Evolutionary conservation across 2,329 filamentous ascomycete genomes (phyloP), one percentile per base, ranked within the genome.

Genomic region (Aspergillus proliferans): DNA sequence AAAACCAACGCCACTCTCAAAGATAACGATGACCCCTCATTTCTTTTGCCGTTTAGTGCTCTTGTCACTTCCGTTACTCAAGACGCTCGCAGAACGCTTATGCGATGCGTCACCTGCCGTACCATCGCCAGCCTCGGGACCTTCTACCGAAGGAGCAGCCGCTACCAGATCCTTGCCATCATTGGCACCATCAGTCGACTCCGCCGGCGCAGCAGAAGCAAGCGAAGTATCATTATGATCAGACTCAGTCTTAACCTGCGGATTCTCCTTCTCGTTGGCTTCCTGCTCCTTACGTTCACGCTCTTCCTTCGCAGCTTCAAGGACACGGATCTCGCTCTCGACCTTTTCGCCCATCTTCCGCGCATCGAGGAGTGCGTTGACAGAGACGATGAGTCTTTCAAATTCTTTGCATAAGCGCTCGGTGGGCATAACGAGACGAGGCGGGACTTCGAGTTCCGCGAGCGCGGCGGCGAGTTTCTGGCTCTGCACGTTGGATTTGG

Each of bases 71-170:
- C 73, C 72, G 14, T 76, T 74, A 65, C 87, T 92, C 47, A 94
- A 67, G 28, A 90, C 87, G 66, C 88, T 94, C 1, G 88, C 88
- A 64, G 88, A 93, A 51, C 89, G 80, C 73, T 94, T 94, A 55
- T 86, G 84, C 10, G 54, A 57, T 26, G 9, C 24, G 28, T 36
- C 48, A 9, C 12, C 38, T 30, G 47, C 34, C 24, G 47, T 41
- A 19, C 36, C 43, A 39, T 15, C 2, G 7, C 22, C 49, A 9
- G 43, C 26, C 39, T 54, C 49, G 19, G n/a, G 5, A n/a, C n/a
- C 43, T 8, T 38, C 34, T 18, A 8, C 34, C 6, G 5, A n/a
- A 38, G 49, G 56, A 47, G 54, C 53, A 39, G 54, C 48, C 12
- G 56, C 28, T 26, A 54, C 47, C 9, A 15, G 19, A 19, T n/a